Conservation (phyloP, 2,329 filamentous ascomycete genomes). For the Aspergillus tamarii region DNA sequence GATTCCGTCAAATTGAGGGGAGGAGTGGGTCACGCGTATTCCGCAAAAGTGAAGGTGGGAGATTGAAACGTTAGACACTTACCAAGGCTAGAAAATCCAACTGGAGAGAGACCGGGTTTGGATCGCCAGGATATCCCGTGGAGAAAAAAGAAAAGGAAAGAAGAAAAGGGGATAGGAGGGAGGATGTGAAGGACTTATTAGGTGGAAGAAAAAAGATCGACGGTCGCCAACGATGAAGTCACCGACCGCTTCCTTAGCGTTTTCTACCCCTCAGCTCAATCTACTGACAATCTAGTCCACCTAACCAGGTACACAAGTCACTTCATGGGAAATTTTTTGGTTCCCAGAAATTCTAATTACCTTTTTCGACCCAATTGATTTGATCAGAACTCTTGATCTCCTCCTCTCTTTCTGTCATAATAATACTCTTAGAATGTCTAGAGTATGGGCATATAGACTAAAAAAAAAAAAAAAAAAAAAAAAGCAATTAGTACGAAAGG, state of each 20-base stretch:
- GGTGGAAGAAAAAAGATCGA: slow-evolving; percentile 2
- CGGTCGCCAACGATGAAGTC: slow-evolving; percentile 13
- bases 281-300: neutral
- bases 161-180: neutral
- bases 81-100: neutral
- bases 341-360: neutral
- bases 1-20: slow-evolving; percentile 7
- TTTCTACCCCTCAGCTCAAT: slow-evolving; percentile 5
- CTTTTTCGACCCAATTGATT: neutral
- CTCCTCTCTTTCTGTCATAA: neutral
- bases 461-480: too few species aligned
- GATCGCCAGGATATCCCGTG: neutral
- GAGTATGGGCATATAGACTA: neutral
- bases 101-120: neutral
- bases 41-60: neutral
- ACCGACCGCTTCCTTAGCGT: slow-evolving; percentile 4
- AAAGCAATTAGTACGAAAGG: neutral
- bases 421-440: neutral
- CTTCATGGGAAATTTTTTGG: neutral
- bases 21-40: neutral
- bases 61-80: neutral
- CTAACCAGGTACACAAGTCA: neutral
- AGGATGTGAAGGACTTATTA: neutral
- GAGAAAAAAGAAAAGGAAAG: neutral
- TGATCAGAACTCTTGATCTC: neutral